Base-by-base conservation (phyloP, 2,329 filamentous ascomycete species). In the Immersiporthe knoxdaviesiana region DNA sequence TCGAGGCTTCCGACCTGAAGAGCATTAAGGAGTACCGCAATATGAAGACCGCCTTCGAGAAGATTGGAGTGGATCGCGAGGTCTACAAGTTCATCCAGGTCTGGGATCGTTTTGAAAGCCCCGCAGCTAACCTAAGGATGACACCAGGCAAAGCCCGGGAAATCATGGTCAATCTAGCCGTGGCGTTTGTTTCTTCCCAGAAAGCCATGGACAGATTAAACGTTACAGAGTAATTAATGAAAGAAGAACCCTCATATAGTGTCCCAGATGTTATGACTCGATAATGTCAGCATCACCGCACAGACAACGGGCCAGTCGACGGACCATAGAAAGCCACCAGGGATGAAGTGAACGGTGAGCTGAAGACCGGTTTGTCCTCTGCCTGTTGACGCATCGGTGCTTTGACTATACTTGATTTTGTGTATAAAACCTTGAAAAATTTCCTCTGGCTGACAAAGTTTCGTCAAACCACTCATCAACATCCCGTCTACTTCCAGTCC, bases 41-140 rank as follows among this genome's bases (percentile, higher is more conserved):
- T 58, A 58, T 56, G 54, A 58, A 58, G 11, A 58, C 11, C 24
- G 3, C 30, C 4, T 8, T 58, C 12, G 54, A 30, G 24, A 32
- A 32, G 3, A 58, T 32, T 4, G 54, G 54, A 2, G 54, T 58
- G 12, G 54, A 58, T 58, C 54, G 54, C 54, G 30, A 58, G 24
- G 24, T 58, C 12, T 21, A 58, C 56, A 60, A 60, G 56, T 60
- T 37, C 18, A 39, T 60, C 11, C 30, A 37, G 56, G 56, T 60
- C 27, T 60, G 32, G 56, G 32, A 60, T 39, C 58, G 32, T 21
- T 60, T 60, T 1, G 58, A 60, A n/a, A 37, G 3, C 30, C 58
- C 58, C 1, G 32, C 58, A n/a, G 32, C 3, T 4, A n/a, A 32
- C 11, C 18, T 60, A 18, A 60, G 18, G 32, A 11, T 18, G 21